Percentiles rank a stretch among this genome's conserved stretches.
Conservation (phyloP, 1,284 basidiomycete genomes). For the Bondarzewia mesenterica region DNA sequence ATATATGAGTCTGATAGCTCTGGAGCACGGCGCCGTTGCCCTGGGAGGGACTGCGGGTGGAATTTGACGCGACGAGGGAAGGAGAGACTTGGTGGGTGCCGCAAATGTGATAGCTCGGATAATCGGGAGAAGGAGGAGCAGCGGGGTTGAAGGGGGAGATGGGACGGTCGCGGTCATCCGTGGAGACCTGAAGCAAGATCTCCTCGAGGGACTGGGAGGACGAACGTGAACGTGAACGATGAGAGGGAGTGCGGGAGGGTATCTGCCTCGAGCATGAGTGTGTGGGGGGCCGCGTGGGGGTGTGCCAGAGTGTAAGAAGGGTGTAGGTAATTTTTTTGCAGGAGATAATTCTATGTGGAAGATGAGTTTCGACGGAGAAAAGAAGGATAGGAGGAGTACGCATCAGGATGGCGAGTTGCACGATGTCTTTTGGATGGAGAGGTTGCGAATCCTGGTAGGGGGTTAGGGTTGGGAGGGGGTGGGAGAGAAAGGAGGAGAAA, state of each 20-base stretch:
- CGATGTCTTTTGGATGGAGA: no score
- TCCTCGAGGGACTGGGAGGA: constrained; percentile 45
- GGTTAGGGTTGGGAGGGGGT: no score
- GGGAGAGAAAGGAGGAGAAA: no score
- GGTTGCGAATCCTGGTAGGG: no score
- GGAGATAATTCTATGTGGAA: no score
- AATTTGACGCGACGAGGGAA: constrained; percentile 13
- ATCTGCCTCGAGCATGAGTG: no score
- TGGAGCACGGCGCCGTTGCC: constrained; percentile 6
- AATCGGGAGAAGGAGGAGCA: not conserved
- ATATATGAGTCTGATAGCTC: constrained; percentile 43
- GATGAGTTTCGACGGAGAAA: no score
- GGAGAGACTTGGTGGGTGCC: constrained; percentile 19
- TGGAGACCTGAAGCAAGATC: constrained; percentile 51
- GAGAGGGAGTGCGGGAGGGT: constrained; percentile 19
- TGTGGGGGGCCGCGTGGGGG: no score
- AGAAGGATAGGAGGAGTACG: no score
- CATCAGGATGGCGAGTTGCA: no score
- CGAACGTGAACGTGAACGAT: constrained; percentile 18
- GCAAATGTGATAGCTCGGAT: not conserved
- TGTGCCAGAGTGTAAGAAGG: no score
- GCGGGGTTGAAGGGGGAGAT: constrained; percentile 7
- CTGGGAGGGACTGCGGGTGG: constrained; percentile 16
- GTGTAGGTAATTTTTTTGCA: no score
- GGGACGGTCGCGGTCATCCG: constrained; percentile 21